Percentiles rank a stretch among this genome's conserved stretches.
Conservation (phyloP, 2,329 filamentous ascomycete genomes). For the Pleurostoma richardsiae region DNA sequence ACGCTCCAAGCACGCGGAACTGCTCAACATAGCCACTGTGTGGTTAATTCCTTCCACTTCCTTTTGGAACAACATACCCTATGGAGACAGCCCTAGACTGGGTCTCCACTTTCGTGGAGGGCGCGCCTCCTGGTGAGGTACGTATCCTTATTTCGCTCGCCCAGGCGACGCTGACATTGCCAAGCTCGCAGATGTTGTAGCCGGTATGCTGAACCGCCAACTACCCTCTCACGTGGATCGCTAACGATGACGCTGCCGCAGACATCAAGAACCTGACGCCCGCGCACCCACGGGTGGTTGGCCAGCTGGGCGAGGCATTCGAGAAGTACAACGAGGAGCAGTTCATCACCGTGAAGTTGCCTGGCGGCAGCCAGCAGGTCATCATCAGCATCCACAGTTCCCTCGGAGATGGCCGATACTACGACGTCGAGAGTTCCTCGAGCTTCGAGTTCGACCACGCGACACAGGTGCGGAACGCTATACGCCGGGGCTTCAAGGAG, state of each 20-base stretch:
- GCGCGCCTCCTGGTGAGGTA: slow-evolving; percentile 95
- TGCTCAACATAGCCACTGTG: no score
- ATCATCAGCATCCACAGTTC: slow-evolving; percentile 85
- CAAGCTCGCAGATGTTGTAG: slow-evolving; percentile 82
- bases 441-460: slow-evolving; percentile 86
- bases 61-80: neutral
- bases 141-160: slow-evolving; percentile 15
- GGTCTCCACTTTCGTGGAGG: slow-evolving; percentile 83
- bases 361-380: slow-evolving; percentile 76
- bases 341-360: slow-evolving; percentile 82
- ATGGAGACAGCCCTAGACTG: slow-evolving; percentile 46
- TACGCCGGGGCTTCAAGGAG: slow-evolving; percentile 1
- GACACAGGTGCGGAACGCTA: slow-evolving; percentile 53
- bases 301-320: slow-evolving; percentile 76
- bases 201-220: slow-evolving; percentile 50
- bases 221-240: neutral
- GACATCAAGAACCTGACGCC: slow-evolving; percentile 86
- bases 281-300: slow-evolving; percentile 61
- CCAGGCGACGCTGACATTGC: slow-evolving; percentile 12
- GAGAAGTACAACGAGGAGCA: slow-evolving; percentile 96
- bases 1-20: no score
- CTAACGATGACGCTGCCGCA: slow-evolving; percentile 26
- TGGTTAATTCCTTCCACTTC: no score
- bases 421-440: slow-evolving; percentile 80
- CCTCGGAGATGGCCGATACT: slow-evolving; percentile 78